Evolutionary conservation across 2,329 filamentous ascomycete genomes (phyloP).

Genomic region (Colletotrichum sp.): DNA sequence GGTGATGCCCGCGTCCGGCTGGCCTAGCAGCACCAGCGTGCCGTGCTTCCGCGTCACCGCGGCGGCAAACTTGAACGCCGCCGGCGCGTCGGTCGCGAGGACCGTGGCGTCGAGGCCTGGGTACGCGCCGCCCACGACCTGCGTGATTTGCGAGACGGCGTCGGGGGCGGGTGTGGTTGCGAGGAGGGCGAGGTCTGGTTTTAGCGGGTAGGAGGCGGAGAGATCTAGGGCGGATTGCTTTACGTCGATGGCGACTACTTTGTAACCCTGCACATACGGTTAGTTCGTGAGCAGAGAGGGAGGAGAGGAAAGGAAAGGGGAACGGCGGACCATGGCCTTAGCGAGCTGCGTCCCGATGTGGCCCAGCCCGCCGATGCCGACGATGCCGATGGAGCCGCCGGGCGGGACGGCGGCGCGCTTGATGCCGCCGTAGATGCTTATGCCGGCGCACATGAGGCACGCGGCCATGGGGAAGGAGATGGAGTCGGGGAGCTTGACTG

Average conservation of each 20-base stretch:
- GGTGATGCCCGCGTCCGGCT: constrained; percentile 19
- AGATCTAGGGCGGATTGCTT: constrained; percentile 13
- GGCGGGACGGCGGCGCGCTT: constrained; percentile 1
- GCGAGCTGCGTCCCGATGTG: constrained; percentile 18
- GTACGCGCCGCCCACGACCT: not conserved
- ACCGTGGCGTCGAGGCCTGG: constrained; percentile 19
- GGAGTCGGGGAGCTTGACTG: constrained; percentile 7
- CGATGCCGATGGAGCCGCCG: constrained; percentile 12
- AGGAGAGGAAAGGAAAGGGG: too few relatives aligned
- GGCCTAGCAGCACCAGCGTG: constrained; percentile 16
- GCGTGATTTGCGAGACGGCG: constrained; percentile 7
- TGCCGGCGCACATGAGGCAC: constrained; percentile 19
- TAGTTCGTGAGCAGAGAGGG: not conserved
- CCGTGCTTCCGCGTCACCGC: constrained; percentile 19
- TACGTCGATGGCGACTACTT: constrained; percentile 13
- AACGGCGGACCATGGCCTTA: constrained; percentile 14
- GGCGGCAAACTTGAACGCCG: constrained; percentile 15
- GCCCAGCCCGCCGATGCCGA: constrained; percentile 16
- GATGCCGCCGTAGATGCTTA: constrained; percentile 19
- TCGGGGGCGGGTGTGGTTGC: constrained; percentile 27
- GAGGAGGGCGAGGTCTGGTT: constrained; percentile 26
- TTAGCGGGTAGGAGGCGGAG: not conserved
- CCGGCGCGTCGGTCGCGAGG: constrained; percentile 19
- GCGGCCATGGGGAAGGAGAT: constrained; percentile 9
- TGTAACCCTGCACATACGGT: not conserved